Conservation (phyloP, 805 yeast genomes). For the Barnettozyma vustinii region DNA sequence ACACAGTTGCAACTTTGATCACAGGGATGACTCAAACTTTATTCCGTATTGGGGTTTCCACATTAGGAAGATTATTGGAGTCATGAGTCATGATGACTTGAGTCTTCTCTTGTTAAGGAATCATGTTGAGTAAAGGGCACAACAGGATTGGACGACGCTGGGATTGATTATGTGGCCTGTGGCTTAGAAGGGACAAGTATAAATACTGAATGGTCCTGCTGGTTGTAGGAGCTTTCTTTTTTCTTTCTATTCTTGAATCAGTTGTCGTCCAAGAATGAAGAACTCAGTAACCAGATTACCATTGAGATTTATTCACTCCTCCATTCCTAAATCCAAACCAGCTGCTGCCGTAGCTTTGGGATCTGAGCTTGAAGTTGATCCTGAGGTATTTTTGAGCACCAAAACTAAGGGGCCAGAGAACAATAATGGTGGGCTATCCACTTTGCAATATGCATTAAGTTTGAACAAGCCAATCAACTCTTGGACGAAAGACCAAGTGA, state of each 20-base stretch:
- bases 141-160: background rate
- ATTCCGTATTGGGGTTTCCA: background rate
- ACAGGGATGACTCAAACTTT: background rate
- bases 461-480: constrained; percentile 27
- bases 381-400: background rate
- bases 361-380: background rate
- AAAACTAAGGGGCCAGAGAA: background rate
- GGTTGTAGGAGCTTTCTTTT: background rate
- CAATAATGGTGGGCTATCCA: background rate
- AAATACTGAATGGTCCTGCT: background rate
- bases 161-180: too few species aligned
- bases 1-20: too few species aligned
- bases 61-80: background rate
- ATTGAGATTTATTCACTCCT: constrained; percentile 1
- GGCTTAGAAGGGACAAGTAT: background rate
- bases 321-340: background rate
- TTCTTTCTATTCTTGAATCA: background rate
- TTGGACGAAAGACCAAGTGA: constrained; percentile 61
- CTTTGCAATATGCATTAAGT: constrained; percentile 28
- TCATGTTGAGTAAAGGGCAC: background rate
- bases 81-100: background rate
- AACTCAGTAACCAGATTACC: constrained; percentile 1
- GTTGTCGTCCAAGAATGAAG: background rate
- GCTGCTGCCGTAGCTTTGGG: background rate
- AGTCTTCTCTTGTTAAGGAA: too few species aligned